Evolutionary conservation across 495 filamentous ascomycete species (phyloP).

Genomic region (Penicillium parvum): DNA sequence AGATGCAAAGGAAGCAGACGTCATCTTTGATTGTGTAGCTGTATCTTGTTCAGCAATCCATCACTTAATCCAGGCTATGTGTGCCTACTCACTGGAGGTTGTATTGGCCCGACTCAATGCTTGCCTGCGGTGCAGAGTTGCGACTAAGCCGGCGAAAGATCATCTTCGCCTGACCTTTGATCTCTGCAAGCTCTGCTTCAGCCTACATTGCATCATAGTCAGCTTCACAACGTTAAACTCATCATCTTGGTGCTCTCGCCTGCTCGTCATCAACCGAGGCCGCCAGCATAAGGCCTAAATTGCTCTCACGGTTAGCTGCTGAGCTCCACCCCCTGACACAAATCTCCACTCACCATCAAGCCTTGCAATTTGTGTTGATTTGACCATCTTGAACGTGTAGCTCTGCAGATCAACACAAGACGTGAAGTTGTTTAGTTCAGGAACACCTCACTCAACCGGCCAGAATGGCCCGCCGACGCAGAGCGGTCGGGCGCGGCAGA

Average conservation of each 20-base stretch:
- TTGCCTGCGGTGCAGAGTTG: constrained; percentile 84
- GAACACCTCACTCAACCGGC: constrained; percentile 11
- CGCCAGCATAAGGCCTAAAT: constrained; percentile 84
- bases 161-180: constrained; percentile 87
- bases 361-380: constrained; percentile 89
- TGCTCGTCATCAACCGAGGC: constrained; percentile 92
- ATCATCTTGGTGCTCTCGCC: constrained; percentile 35
- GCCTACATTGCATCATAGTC: constrained; percentile 39
- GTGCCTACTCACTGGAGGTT: constrained; percentile 69
- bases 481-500: constrained; percentile 39
- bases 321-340: background rate
- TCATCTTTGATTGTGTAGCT: constrained; percentile 83
- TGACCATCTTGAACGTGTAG: constrained; percentile 64
- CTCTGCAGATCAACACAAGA: background rate
- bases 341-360: constrained; percentile 69
- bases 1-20: constrained; percentile 88
- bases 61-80: background rate
- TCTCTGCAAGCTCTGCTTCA: constrained; percentile 74
- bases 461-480: constrained; percentile 31
- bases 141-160: constrained; percentile 80
- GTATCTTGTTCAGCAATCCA: constrained; percentile 5
- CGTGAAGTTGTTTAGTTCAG: constrained; percentile 12
- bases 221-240: background rate
- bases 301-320: constrained; percentile 24
- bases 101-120: constrained; percentile 81